Evolutionary conservation across 2,329 filamentous ascomycete genomes (phyloP).

Genomic region (Drechslerella coelobrocha): DNA sequence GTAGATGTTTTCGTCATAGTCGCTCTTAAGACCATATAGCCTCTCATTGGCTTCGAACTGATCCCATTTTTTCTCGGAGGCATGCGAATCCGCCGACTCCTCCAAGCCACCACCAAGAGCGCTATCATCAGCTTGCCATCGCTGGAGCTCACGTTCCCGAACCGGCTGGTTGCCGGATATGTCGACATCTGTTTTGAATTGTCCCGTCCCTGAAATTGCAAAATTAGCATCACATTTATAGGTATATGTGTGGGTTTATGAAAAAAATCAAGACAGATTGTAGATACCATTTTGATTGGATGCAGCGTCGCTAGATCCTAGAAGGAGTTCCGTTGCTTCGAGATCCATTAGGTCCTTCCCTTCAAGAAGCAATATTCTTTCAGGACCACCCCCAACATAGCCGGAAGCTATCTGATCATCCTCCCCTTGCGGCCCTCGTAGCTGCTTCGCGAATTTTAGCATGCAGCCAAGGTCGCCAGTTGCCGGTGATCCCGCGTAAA

Average conservation of each 20-base stretch:
- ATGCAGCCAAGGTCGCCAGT: slow-evolving; percentile 53
- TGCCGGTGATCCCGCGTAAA: slow-evolving; percentile 53
- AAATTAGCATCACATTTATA: neutral
- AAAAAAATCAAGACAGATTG: too few species aligned
- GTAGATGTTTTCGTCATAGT: slow-evolving; percentile 93
- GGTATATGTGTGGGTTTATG: neutral
- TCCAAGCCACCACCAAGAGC: slow-evolving; percentile 50
- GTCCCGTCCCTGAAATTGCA: slow-evolving; percentile 23
- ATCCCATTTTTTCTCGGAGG: slow-evolving; percentile 70
- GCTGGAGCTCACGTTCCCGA: slow-evolving; percentile 54
- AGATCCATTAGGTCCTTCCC: slow-evolving; percentile 54
- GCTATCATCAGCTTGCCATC: slow-evolving; percentile 54
- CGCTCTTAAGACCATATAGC: slow-evolving; percentile 84
- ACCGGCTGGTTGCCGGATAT: slow-evolving; percentile 54
- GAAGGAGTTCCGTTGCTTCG: slow-evolving; percentile 49
- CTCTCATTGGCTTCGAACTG: slow-evolving; percentile 91
- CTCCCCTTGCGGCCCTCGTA: slow-evolving; percentile 52
- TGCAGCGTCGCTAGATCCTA: slow-evolving; percentile 51
- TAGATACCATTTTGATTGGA: slow-evolving; percentile 43
- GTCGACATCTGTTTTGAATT: slow-evolving; percentile 55
- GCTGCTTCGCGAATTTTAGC: slow-evolving; percentile 54
- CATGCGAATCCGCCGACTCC: slow-evolving; percentile 42
- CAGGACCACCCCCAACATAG: slow-evolving; percentile 53
- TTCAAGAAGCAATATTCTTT: slow-evolving; percentile 54
- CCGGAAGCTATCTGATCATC: slow-evolving; percentile 51